Conservation (phyloP, 2,329 filamentous ascomycete species). For the Fusarium illudens region DNA sequence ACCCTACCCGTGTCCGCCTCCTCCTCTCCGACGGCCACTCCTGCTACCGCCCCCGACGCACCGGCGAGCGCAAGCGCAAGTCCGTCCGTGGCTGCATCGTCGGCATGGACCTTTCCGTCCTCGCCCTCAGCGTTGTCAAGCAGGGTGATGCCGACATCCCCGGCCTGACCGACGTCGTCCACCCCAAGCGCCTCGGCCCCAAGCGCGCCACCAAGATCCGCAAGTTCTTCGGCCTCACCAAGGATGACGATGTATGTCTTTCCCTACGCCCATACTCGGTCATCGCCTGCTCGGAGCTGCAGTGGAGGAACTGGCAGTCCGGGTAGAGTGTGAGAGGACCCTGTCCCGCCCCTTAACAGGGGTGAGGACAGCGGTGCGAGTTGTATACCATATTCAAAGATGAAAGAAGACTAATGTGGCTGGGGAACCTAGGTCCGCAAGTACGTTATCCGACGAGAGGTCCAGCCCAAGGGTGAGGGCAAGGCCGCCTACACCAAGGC, state of each 20-base stretch:
- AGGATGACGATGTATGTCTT: slow-evolving; percentile 99
- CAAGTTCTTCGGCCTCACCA: slow-evolving; percentile 99
- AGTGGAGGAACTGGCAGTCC: slow-evolving; percentile 54
- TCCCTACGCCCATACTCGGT: slow-evolving; percentile 63
- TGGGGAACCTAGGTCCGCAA: slow-evolving; percentile 81
- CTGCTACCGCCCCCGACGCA: slow-evolving; percentile 98
- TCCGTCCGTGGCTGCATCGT: slow-evolving; percentile 99
- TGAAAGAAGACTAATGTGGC: slow-evolving; percentile 50
- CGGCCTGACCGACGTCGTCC: slow-evolving; percentile 95
- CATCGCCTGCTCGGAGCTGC: slow-evolving; percentile 75
- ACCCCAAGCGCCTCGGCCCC: slow-evolving; percentile 99
- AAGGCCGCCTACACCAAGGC: slow-evolving; percentile 99
- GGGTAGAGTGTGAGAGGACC: slow-evolving; percentile 68
- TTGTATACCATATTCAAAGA: slow-evolving; percentile 26
- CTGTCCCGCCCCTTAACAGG: slow-evolving; percentile 22
- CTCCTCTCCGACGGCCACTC: slow-evolving; percentile 96
- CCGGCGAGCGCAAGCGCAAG: slow-evolving; percentile 99
- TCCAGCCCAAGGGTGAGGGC: slow-evolving; percentile 96
- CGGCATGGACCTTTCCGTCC: slow-evolving; percentile 91
- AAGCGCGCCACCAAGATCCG: slow-evolving; percentile 99
- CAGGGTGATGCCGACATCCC: slow-evolving; percentile 95
- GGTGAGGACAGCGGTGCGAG: slow-evolving; percentile 35
- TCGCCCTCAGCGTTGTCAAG: slow-evolving; percentile 96
- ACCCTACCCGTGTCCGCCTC: slow-evolving; percentile 97
- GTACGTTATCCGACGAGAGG: slow-evolving; percentile 99